Conservation (phyloP, 306 rosid species). For the Parietaria judaica region DNA sequence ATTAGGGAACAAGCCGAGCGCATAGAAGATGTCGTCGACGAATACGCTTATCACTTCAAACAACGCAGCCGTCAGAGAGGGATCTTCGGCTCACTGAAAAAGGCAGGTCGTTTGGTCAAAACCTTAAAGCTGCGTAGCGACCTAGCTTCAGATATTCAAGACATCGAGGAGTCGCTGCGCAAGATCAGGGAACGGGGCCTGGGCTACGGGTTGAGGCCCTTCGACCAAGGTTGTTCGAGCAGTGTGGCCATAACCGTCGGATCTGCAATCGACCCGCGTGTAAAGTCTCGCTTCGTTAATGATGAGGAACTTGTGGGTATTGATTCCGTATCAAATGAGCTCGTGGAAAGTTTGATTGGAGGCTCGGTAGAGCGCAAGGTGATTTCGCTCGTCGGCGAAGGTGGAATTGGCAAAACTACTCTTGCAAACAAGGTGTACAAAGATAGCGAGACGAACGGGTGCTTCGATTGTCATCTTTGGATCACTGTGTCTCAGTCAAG, state of each 20-base stretch:
- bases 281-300: neutral
- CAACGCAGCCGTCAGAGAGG: neutral
- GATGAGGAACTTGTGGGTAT: conserved; percentile 9
- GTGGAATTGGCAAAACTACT: conserved; percentile 21
- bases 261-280: neutral
- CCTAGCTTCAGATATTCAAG: conserved; percentile 3
- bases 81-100: neutral
- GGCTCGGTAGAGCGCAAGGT: neutral
- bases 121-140: neutral
- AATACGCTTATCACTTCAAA: neutral
- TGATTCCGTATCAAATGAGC: neutral
- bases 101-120: neutral
- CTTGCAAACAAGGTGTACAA: conserved; percentile 11
- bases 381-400: conserved; percentile 13
- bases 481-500: conserved; percentile 11
- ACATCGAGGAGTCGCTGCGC: conserved; percentile 1
- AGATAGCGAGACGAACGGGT: neutral
- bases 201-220: conserved; percentile 9
- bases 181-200: conserved; percentile 8
- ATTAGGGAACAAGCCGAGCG: conserved; percentile 2
- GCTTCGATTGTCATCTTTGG: conserved; percentile 14
- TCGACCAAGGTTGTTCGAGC: conserved; percentile 7
- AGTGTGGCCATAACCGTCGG: neutral
- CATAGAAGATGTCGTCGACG: conserved; percentile 6
- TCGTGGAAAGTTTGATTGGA: neutral